Base-by-base conservation (phyloP, 345 rosid genomes). In the Psidium guajava region DNA sequence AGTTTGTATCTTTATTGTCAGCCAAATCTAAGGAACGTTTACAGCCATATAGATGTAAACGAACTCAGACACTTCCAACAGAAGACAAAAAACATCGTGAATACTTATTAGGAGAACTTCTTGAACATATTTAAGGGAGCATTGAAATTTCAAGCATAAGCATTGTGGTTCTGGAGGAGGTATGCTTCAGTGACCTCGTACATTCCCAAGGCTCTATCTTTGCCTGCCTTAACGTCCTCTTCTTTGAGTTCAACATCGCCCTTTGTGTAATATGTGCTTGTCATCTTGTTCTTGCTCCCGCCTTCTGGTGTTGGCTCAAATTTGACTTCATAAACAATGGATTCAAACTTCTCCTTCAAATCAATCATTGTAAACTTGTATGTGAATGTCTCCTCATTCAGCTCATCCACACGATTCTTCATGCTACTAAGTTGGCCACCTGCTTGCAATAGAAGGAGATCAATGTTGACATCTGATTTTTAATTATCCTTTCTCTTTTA, bases 101-200 rank as follows among this genome's bases (percentile, higher is more conserved):
- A 36, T 36, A 36, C 36, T 36, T 2, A 36, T 36, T 2, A 3
- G 36, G 36, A 36, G 36, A 3, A 36, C 36, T 36, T 36, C 2
- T 36, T 36, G 36, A 36, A 36, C 36, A 2, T 36, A 36, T 36
- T 36, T 36, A 36, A 36, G 36, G 3, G 36, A 36, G 36, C 36
- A 36, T 36, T 36, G 36, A 36, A 36, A 3, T 36, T 36, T 82
- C 59, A 87, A 25, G 83, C 83, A 15, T 28, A 89, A 21, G 56
- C 86, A 6, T 88, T 32, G 3, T 90, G 91, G 82, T 88, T 87
- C 61, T 86, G 87, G 50, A 85, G 53, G 75, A 89, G 87, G 56
- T 87, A 87, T 40, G 88, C 89, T 82, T 91, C 89, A 20, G 87
- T 53, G 13, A 87, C 84, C 85, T 88, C 73, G 84, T 54, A 87